Evolutionary conservation across 768 basidiomycete genomes (phyloP), one percentile per base, ranked within the genome.

Genomic region (Hemileccinum impolitum): DNA sequence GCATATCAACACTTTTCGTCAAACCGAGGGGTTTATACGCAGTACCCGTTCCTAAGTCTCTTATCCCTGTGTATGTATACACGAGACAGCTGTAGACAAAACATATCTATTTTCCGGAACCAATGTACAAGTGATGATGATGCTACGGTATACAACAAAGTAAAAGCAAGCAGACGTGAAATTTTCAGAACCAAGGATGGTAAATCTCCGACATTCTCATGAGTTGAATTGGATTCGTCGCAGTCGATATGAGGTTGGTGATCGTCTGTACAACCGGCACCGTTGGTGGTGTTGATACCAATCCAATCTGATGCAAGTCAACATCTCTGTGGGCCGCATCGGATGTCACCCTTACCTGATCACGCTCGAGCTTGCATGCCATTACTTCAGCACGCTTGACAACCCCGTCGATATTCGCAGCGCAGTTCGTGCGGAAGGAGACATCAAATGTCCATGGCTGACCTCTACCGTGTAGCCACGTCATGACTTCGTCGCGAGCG

Each of bases 401-500:
- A 31, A 95, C 75, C 8, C 76, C 77, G 8, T 92, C 87, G 17
- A 81, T 77, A 47, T 77, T 78, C 28, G 77, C 73, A 17, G 81
- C 79, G 17, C 80, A 73, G 30, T 74, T 72, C 18, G 83, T 77
- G 37, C 81, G 78, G 71, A 85, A 85, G 26, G 75, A 63, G 11
- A 68, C 46, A 61, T 91, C 89, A 43, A 80, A 70, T 28, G 75
- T 73, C 68, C 75, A 78, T 13, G 79, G 76, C 43, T 80, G 77
- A 47, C 75, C 75, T 45, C 79, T 77, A 51, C 78, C 75, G 30
- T 76, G 72, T 53, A 88, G 63, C 88, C 89, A 91, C 11, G 79
- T 75, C 57, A 84, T 76, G 39, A 97, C 88, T 70, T 99, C 96
- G 61, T 99, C 96, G 37, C 94, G 81, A 23, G 90, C 82, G 64